A percentile compares a stretch with the other conserved stretches of the same genome.
These are phyloP conservation scores for Neophaeococcomyces mojaviensis DNA, from an alignment of 2,329 filamentous ascomycete genomes.

Conservation along the genomic window DNA sequence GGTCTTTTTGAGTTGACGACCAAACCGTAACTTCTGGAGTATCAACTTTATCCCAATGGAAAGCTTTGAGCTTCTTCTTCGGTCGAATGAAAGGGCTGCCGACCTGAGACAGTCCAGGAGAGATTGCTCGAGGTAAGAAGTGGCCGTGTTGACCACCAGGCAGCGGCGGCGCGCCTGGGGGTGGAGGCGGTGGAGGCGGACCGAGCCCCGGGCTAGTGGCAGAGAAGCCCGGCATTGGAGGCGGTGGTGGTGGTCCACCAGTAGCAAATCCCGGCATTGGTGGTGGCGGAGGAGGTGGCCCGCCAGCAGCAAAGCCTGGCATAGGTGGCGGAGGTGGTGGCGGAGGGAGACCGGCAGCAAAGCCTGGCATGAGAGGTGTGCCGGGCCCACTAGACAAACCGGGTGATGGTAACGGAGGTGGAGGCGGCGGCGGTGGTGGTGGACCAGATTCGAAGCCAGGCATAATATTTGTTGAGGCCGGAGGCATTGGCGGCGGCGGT, in stretches of 20 bases:
- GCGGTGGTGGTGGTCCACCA: slow-evolving; percentile 38
- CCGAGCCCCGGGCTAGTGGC: slow-evolving; percentile 30
- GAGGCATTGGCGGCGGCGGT: slow-evolving; percentile 27
- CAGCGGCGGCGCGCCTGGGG: slow-evolving; percentile 59
- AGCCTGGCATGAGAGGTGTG: slow-evolving; percentile 46
- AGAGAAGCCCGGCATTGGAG: slow-evolving; percentile 27
- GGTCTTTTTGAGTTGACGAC: slow-evolving; percentile 79
- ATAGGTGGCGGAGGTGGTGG: slow-evolving; percentile 37
- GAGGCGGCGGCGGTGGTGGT: slow-evolving; percentile 45
- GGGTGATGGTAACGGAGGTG: slow-evolving; percentile 37
- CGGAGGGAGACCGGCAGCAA: slow-evolving; percentile 35
- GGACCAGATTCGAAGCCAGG: slow-evolving; percentile 37
- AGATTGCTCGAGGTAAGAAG: slow-evolving; percentile 61
- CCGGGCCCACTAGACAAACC: slow-evolving; percentile 40
- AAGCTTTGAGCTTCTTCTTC: slow-evolving; percentile 98
- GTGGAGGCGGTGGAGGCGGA: slow-evolving; percentile 46
- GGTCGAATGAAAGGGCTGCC: slow-evolving; percentile 75
- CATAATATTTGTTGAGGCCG: slow-evolving; percentile 27
- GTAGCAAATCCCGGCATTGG: slow-evolving; percentile 38
- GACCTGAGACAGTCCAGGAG: slow-evolving; percentile 50
- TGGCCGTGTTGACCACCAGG: slow-evolving; percentile 56
- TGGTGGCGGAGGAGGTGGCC: slow-evolving; percentile 36
- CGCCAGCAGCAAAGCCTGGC: slow-evolving; percentile 34
- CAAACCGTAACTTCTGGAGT: slow-evolving; percentile 84
- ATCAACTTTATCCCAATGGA: slow-evolving; percentile 99